Conservation (phyloP, 495 filamentous ascomycete genomes). For the Aspergillus bridgeri region DNA sequence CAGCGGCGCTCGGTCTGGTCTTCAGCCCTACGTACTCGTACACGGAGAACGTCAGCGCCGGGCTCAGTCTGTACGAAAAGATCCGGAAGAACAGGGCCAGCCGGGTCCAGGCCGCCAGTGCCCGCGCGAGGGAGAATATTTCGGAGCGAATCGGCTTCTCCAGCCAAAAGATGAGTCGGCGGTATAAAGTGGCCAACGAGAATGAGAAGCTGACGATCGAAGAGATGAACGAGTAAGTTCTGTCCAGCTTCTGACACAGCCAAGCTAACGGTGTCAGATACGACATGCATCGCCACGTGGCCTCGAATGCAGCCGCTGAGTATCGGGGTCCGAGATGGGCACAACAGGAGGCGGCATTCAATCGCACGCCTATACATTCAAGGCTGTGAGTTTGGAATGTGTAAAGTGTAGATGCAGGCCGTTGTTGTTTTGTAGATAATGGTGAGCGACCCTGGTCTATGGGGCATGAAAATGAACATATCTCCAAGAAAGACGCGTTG, state of each 20-base stretch:
- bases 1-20: constrained; percentile 43
- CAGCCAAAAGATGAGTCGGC: not conserved
- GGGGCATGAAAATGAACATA: too few relatives aligned
- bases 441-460: too few relatives aligned
- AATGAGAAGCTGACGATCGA: constrained; percentile 50
- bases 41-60: constrained; percentile 35
- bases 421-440: too few relatives aligned
- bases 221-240: constrained; percentile 49
- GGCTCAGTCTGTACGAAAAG: constrained; percentile 42
- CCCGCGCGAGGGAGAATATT: constrained; percentile 48
- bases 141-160: constrained; percentile 43
- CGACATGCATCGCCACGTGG: constrained; percentile 1
- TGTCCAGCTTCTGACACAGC: too few relatives aligned
- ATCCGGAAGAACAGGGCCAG: constrained; percentile 43
- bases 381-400: not conserved
- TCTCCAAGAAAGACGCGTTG: too few relatives aligned
- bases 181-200: constrained; percentile 44
- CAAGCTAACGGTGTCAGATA: not conserved
- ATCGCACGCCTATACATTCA: not conserved
- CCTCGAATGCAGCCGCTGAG: not conserved
- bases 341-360: not conserved
- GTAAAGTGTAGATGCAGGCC: too few relatives aligned
- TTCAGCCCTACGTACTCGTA: constrained; percentile 41
- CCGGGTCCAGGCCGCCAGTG: constrained; percentile 42
- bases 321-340: not conserved